Evolutionary conservation across 306 rosid species (phyloP).

Genomic region (Cucumis sativus): DNA sequence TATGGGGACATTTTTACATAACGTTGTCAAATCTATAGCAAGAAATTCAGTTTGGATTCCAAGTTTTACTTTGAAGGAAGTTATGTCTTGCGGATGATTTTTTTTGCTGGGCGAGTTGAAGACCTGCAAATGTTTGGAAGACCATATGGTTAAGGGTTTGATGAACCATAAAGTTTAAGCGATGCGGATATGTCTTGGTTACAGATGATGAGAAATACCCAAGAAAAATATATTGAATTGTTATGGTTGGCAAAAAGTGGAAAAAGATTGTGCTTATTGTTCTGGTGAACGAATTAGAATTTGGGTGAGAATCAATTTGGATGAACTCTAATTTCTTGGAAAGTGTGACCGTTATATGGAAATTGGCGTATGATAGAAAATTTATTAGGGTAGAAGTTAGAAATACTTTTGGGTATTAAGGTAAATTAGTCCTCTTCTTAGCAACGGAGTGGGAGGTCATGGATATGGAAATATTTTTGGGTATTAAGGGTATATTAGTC

Average conservation of each 20-base stretch:
- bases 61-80: not conserved
- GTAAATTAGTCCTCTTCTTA: not conserved
- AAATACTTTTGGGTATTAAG: not conserved
- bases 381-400: not conserved
- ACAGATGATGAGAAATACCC: not conserved
- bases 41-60: not conserved
- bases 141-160: not conserved
- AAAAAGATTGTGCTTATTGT: not conserved
- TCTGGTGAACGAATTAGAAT: not conserved
- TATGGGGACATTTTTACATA: not conserved
- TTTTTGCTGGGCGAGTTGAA: not conserved
- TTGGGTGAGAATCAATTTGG: not conserved
- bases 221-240: not conserved
- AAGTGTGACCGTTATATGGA: not conserved
- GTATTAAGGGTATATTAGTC: not conserved
- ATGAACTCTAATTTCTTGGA: not conserved
- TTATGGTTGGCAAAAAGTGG: not conserved
- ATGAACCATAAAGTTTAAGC: not conserved
- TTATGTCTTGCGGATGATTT: not conserved
- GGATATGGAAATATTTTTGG: not conserved
- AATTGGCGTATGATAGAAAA: not conserved
- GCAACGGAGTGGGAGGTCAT: not conserved
- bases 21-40: too few relatives aligned
- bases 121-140: not conserved
- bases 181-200: not conserved